Evolutionary conservation across 345 rosid genomes (phyloP), one percentile per base, ranked within the genome.

Genomic region (Clarkia xantiana): DNA sequence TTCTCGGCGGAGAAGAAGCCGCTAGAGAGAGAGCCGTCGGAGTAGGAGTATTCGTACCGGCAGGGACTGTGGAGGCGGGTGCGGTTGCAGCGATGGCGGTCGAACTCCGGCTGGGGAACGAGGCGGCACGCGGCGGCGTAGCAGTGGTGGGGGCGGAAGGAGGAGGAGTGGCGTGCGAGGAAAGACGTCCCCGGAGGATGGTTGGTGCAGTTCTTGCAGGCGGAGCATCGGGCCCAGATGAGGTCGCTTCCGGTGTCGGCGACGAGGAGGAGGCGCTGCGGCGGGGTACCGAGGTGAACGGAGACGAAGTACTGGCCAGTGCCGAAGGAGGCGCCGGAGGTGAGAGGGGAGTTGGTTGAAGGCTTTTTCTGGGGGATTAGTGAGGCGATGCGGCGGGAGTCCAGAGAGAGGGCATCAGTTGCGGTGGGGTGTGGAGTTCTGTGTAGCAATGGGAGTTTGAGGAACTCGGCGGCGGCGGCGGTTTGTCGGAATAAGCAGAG

Each of bases 181-280:
- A 84, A 89, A 49, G 78, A 58, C 47, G 89, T 69, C 53, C 78
- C 67, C 15, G 79, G 79, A 9, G 71, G 54, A 56, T 69, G 81
- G 29, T 42, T 38, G 36, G 72, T 69, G 69, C 84, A 78, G 71
- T 69, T 58, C 29, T 56, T 60, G 53, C 97, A 89, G 45, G 97
- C 75, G 34, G 97, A 80, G 70, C 97, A 89, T 40, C 72, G 64
- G 3, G 80, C 77, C 97, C 97, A 84, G 45, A 82, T 65, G 42
- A 89, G 95, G 62, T 84, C 95, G 57, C 95, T 84, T 43, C 95
- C 87, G 9, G 95, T 89, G 40, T 89, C 93, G 2, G 80, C 89
- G 25, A 84, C 82, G 45, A 89, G 63, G 62, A 73, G 80, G 9
- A 82, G 66, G 15, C 71, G 56, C 43, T 89, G 97, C 6, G 95